Evolutionary conservation across 228 moss, liverwort and hornwort genomes (phyloP).

Genomic region (Sphagnum fallax): DNA sequence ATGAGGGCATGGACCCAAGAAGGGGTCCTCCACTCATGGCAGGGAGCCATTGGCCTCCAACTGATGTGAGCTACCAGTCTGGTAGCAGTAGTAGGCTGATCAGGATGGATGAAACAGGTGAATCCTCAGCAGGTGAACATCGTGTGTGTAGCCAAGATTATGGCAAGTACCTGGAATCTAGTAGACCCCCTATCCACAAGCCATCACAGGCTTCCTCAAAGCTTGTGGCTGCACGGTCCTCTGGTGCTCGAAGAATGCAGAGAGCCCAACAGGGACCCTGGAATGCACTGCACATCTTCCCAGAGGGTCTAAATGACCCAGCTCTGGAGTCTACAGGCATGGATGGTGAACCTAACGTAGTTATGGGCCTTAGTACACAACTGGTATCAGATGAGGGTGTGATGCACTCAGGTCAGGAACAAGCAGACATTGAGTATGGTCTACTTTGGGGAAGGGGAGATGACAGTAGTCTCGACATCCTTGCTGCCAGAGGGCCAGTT

Average conservation of each 20-base stretch:
- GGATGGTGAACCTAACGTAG: conserved; percentile 46
- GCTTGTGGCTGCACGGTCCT: conserved; percentile 45
- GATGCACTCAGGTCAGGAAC: conserved; percentile 50
- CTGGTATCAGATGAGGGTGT: conserved; percentile 56
- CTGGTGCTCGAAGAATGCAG: conserved; percentile 52
- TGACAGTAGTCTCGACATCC: conserved; percentile 32
- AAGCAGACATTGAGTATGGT: conserved; percentile 24
- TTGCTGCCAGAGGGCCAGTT: conserved; percentile 33
- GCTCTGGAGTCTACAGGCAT: conserved; percentile 41
- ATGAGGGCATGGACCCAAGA: conserved; percentile 61
- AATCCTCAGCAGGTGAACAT: conserved; percentile 39
- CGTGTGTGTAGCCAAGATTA: conserved; percentile 43
- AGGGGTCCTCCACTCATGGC: conserved; percentile 56
- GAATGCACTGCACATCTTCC: conserved; percentile 44
- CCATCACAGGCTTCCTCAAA: conserved; percentile 52
- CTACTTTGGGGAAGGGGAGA: conserved; percentile 15
- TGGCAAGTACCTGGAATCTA: conserved; percentile 66
- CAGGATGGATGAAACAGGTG: conserved; percentile 62
- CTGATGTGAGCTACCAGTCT: conserved; percentile 49
- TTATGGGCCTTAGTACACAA: conserved; percentile 41
- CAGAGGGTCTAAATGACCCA: conserved; percentile 32
- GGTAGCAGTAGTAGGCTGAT: conserved; percentile 36
- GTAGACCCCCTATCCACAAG: conserved; percentile 52
- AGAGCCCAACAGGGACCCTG: conserved; percentile 56
- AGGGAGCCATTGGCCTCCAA: conserved; percentile 42